These are phyloP conservation scores for Psilocybe tampanensis DNA, from an alignment of 768 basidiomycete genomes.

Conservation along the genomic window DNA sequence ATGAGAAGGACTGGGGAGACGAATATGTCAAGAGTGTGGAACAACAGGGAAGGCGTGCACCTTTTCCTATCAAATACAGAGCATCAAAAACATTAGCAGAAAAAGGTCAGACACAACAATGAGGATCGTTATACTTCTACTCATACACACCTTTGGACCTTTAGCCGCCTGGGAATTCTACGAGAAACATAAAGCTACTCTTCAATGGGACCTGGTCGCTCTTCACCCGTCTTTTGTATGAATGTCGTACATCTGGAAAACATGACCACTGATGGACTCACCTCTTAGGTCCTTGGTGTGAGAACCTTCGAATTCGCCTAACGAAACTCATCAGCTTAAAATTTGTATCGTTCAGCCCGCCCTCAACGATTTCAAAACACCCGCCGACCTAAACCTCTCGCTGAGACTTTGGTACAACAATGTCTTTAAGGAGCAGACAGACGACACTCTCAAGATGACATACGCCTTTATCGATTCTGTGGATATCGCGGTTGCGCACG, in stretches of 20 bases:
- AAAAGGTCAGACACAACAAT: conserved; percentile 36
- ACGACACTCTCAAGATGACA: conserved; percentile 16
- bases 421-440: conserved; percentile 17
- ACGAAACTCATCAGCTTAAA: too few relatives aligned
- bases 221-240: conserved; percentile 48
- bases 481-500: conserved; percentile 59
- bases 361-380: conserved; percentile 36
- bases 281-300: conserved; percentile 7
- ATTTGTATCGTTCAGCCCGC: conserved; percentile 37
- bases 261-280: not conserved
- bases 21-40: conserved; percentile 42
- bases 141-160: too few relatives aligned
- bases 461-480: conserved; percentile 49
- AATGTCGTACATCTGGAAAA: not conserved
- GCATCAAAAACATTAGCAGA: conserved; percentile 73
- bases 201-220: conserved; percentile 53
- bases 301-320: conserved; percentile 23
- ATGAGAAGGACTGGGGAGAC: conserved; percentile 66
- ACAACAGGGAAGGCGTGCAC: conserved; percentile 45
- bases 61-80: conserved; percentile 39
- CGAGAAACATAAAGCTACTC: conserved; percentile 39
- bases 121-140: too few relatives aligned
- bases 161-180: conserved; percentile 45
- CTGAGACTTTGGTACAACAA: conserved; percentile 22
- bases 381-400: conserved; percentile 1